phyloP scores from a whole-genome alignment of 1,284 basidiomycete species.

The Ustilago sp. region DNA sequence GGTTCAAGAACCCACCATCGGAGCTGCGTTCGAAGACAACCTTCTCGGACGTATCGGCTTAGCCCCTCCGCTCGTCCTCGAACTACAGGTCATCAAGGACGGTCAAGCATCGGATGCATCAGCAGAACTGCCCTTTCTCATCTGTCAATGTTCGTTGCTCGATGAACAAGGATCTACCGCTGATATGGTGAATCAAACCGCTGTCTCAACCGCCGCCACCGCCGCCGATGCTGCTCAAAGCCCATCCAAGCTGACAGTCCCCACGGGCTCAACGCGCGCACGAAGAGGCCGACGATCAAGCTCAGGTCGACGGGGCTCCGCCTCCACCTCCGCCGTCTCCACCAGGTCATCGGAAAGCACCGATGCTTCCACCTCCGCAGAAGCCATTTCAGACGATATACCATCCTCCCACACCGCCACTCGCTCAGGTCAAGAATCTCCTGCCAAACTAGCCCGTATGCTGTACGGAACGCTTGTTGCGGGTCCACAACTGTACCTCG shows the following conservation, averaged over 20 bases:
- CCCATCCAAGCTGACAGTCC: neutral
- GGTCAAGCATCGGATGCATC: slow-evolving; percentile 18
- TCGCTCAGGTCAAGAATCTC: neutral
- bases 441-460: slow-evolving; percentile 34
- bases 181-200: slow-evolving; percentile 32
- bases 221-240: neutral
- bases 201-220: neutral
- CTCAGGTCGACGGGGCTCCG: slow-evolving; percentile 13
- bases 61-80: slow-evolving; percentile 53
- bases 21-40: slow-evolving; percentile 54
- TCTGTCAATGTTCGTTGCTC: slow-evolving; percentile 55
- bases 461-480: slow-evolving; percentile 57
- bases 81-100: slow-evolving; percentile 38
- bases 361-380: neutral
- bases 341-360: slow-evolving; percentile 6
- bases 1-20: slow-evolving; percentile 49
- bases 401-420: neutral
- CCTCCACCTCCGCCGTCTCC: slow-evolving; percentile 10
- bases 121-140: slow-evolving; percentile 48
- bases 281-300: slow-evolving; percentile 25
- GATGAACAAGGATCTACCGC: slow-evolving; percentile 34
- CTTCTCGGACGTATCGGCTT: slow-evolving; percentile 52
- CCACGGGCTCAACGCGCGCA: slow-evolving; percentile 7
- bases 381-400: slow-evolving; percentile 4
- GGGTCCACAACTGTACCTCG: slow-evolving; percentile 27